Evolutionary conservation across 768 basidiomycete species (phyloP).

Genomic region (Suillus ampliporus): DNA sequence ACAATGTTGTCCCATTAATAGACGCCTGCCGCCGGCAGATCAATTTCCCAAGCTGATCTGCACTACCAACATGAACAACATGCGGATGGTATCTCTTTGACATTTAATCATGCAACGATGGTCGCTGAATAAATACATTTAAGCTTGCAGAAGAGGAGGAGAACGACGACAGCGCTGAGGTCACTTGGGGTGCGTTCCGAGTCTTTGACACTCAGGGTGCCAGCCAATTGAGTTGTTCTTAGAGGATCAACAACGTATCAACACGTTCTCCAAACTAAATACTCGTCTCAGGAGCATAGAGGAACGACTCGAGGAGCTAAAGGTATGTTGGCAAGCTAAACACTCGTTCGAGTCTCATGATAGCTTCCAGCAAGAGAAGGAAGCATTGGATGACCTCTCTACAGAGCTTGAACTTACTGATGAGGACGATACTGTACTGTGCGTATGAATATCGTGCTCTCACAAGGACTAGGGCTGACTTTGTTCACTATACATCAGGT

Average conservation of each 20-base stretch:
- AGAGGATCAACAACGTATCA: constrained; percentile 92
- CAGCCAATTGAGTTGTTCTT: constrained; percentile 10
- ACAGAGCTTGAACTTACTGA: constrained; percentile 90
- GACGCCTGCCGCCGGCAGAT: no score
- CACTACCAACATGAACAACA: constrained; percentile 42
- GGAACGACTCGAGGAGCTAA: constrained; percentile 72
- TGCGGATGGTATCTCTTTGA: constrained; percentile 59
- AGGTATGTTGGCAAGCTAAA: constrained; percentile 51
- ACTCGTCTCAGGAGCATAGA: constrained; percentile 74
- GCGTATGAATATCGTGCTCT: constrained; percentile 31
- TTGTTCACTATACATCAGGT: constrained; percentile 50
- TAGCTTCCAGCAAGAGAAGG: constrained; percentile 84
- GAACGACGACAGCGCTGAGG: constrained; percentile 73
- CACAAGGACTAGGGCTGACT: constrained; percentile 5
- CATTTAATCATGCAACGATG: constrained; percentile 2
- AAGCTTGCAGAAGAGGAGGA: constrained; percentile 82
- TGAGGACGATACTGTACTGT: constrained; percentile 83
- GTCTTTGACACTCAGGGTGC: background rate
- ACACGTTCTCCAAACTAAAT: constrained; percentile 90
- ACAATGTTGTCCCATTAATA: no score
- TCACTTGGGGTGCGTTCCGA: constrained; percentile 75
- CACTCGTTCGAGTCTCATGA: background rate
- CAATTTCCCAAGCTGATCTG: background rate
- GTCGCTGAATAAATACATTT: constrained; percentile 12
- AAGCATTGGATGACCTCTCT: constrained; percentile 87